These are phyloP conservation scores for Chlorella vulgaris DNA, from an alignment of 139 green algal species.

Conservation along the genomic window DNA sequence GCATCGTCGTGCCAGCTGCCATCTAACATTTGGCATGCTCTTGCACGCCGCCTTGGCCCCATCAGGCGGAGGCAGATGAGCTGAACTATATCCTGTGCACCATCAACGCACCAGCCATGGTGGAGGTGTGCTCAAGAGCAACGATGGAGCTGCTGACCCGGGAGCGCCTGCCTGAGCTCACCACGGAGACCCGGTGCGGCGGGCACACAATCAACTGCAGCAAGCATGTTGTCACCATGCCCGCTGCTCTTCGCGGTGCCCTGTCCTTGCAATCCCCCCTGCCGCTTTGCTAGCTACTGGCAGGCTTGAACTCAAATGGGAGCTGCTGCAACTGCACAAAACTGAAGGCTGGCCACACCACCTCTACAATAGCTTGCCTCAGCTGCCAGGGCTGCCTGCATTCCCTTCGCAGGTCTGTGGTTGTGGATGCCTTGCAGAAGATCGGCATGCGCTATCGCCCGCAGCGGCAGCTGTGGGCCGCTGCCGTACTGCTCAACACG, in stretches of 20 bases:
- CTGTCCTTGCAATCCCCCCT: too few relatives aligned
- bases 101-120: constrained; percentile 53
- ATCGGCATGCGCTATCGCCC: constrained; percentile 58
- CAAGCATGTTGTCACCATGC: too few relatives aligned
- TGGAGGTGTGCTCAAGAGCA: constrained; percentile 38
- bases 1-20: too few relatives aligned
- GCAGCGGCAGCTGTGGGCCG: constrained; percentile 46
- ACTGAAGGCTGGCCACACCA: too few relatives aligned
- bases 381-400: neutral
- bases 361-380: too few relatives aligned
- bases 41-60: neutral
- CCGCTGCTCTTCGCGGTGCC: too few relatives aligned
- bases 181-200: constrained; percentile 46
- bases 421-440: constrained; percentile 68
- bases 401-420: constrained; percentile 22
- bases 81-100: constrained; percentile 62
- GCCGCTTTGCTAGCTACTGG: too few relatives aligned
- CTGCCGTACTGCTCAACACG: constrained; percentile 53
- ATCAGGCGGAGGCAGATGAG: constrained; percentile 41
- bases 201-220: too few relatives aligned
- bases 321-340: too few relatives aligned
- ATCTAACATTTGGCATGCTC: too few relatives aligned
- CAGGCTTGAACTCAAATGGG: too few relatives aligned
- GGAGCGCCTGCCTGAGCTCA: constrained; percentile 41
- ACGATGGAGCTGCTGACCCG: constrained; percentile 49